Evolutionary conservation across 2,329 filamentous ascomycete species (phyloP).

Genomic region (Calonectria leucothoes): DNA sequence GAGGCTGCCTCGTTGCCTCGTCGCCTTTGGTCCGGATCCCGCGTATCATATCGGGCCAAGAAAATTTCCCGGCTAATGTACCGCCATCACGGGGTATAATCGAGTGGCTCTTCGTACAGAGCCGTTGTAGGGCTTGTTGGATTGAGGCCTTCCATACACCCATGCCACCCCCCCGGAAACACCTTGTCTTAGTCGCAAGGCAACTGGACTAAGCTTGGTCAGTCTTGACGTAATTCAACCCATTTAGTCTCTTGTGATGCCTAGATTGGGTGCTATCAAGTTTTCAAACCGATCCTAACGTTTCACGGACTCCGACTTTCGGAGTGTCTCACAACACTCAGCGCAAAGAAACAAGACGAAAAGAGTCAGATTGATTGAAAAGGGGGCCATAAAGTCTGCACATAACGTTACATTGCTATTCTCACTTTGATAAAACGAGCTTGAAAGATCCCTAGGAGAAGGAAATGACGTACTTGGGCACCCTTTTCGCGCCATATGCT

Average conservation of each 20-base stretch:
- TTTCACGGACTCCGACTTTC: neutral
- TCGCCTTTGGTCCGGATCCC: neutral
- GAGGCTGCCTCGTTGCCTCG: neutral
- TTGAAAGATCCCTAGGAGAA: too few species aligned
- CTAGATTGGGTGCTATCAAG: neutral
- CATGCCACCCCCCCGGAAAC: neutral
- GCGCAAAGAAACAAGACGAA: neutral
- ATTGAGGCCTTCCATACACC: neutral
- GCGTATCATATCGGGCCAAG: neutral
- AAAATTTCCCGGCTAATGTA: neutral
- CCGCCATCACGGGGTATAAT: neutral
- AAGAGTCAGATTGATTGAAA: neutral
- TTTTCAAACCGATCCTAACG: neutral
- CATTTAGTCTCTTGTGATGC: neutral
- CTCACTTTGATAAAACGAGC: neutral
- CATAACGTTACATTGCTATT: neutral
- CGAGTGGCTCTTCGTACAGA: neutral
- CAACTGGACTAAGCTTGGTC: neutral
- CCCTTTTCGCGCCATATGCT: too few species aligned
- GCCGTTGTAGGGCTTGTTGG: neutral
- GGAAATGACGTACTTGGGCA: too few species aligned
- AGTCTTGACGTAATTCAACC: neutral
- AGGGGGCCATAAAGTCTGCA: accelerated
- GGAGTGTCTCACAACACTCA: neutral
- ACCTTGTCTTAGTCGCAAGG: neutral